Evolutionary conservation across 768 basidiomycete genomes (phyloP).

Genomic region (Mycena filopes): DNA sequence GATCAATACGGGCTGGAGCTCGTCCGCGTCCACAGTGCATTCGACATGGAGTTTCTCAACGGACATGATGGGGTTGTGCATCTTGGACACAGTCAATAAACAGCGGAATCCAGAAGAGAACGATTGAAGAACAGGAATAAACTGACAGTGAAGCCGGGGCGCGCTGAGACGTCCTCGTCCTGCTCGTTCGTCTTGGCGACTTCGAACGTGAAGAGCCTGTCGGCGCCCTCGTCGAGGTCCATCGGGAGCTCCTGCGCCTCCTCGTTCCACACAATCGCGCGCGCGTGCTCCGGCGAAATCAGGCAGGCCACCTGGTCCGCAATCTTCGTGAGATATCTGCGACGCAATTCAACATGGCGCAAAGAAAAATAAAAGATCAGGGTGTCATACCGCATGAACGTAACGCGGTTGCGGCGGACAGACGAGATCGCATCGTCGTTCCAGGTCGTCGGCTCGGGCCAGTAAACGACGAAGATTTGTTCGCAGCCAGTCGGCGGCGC

Average conservation of each 20-base stretch:
- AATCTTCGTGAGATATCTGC: constrained; percentile 69
- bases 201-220: constrained; percentile 63
- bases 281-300: constrained; percentile 59
- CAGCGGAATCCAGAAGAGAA: not conserved
- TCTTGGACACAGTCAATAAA: not conserved
- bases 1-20: constrained; percentile 43
- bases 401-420: constrained; percentile 62
- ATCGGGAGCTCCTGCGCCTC: constrained; percentile 38
- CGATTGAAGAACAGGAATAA: too few relatives aligned
- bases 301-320: constrained; percentile 65
- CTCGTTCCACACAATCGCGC: constrained; percentile 56
- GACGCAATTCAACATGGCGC: too few relatives aligned
- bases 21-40: constrained; percentile 11
- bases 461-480: constrained; percentile 62
- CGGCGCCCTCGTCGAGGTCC: constrained; percentile 53
- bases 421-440: constrained; percentile 56
- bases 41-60: constrained; percentile 22
- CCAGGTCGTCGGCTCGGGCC: constrained; percentile 74
- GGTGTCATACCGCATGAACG: constrained; percentile 66
- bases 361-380: too few relatives aligned
- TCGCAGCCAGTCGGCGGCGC: constrained; percentile 24
- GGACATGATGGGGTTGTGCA: constrained; percentile 23
- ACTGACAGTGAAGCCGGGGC: constrained; percentile 59
- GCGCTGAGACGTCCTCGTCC: constrained; percentile 57
- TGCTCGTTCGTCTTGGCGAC: constrained; percentile 66